A percentile compares a stretch with the other conserved stretches of the same genome.
These are phyloP conservation scores for Neurospora sp. DNA, from an alignment of 495 filamentous ascomycete genomes.

Conservation along the genomic window DNA sequence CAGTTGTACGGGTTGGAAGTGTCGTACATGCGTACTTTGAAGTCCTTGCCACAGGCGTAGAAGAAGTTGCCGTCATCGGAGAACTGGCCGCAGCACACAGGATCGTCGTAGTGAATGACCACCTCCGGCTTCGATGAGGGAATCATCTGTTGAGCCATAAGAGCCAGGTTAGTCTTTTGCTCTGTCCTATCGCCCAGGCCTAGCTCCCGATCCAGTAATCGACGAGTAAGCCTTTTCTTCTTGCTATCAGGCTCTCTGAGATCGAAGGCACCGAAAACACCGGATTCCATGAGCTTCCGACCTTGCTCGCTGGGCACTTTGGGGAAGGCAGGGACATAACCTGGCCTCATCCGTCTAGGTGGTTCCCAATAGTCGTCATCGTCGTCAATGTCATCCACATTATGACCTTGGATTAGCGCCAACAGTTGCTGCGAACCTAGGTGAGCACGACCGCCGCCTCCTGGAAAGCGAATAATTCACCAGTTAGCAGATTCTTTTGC, in stretches of 20 bases:
- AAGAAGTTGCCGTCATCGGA: constrained; percentile 97
- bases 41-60: constrained; percentile 90
- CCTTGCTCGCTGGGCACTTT: constrained; percentile 72
- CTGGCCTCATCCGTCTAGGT: constrained; percentile 15
- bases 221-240: constrained; percentile 52
- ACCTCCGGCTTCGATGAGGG: constrained; percentile 73
- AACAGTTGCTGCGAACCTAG: neutral
- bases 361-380: constrained; percentile 18
- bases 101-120: constrained; percentile 74
- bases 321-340: constrained; percentile 47
- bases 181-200: constrained; percentile 46
- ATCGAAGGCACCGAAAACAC: constrained; percentile 60
- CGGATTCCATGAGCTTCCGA: constrained; percentile 64
- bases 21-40: constrained; percentile 92
- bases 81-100: constrained; percentile 93
- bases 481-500: neutral
- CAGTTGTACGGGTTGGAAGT: constrained; percentile 92
- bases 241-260: constrained; percentile 39
- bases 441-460: constrained; percentile 2
- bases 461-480: constrained; percentile 14
- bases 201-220: constrained; percentile 70
- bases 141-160: constrained; percentile 53
- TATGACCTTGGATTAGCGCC: neutral
- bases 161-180: constrained; percentile 44
- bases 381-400: constrained; percentile 15